Base-by-base conservation (phyloP, 2,329 filamentous ascomycete genomes). In the Colletotrichum orbiculare region DNA sequence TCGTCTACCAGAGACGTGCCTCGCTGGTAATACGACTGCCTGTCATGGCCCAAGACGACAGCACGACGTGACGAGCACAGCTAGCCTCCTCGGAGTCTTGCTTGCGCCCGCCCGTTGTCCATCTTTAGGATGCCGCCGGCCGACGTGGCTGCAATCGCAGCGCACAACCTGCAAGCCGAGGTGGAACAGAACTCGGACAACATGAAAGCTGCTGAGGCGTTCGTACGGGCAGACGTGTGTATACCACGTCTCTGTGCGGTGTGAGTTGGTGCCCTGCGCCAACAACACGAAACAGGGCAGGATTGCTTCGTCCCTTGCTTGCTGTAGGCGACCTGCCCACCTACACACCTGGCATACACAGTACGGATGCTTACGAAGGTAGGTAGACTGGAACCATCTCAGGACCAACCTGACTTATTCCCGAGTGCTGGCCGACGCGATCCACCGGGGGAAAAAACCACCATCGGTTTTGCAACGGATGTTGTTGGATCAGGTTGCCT, bases 371-470 rank as follows among this genome's bases (percentile, higher is more conserved):
- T 17, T 39, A 47, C 17, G 45, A 48, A 17, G 25, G 17, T 25
- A 25, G 25, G 25, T 25, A 25, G 25, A 25, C 25, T 25, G 25
- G 25, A 4, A 5, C 25, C 25, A 25, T 25, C 25, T 25, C 25
- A 5, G 25, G 25, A 25, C 25, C 25, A 25, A 25, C 25, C 25
- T 25, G 25, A 25, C 49, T 54, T 39, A 47, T 50, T 43, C 17
- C 62, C 46, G 46, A 35, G 39, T 41, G 37, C 42, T 45, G 49
- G 15, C 46, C 62, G 62, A 50, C 38, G 33, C 39, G 34, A 64
- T 55, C 57, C 47, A 25, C 25, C 3, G 25, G 25, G 25, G 25
- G 25, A 17, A 17, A 17, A 17, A 17, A 17, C 17, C 25, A 25
- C 25, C 25, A 25, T 25, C 25, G 25, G 25, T 25, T 25, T 25